Evolutionary conservation across 805 yeast genomes (phyloP), one percentile per base, ranked within the genome.

Genomic region (Cyberlindnera maclurae): DNA sequence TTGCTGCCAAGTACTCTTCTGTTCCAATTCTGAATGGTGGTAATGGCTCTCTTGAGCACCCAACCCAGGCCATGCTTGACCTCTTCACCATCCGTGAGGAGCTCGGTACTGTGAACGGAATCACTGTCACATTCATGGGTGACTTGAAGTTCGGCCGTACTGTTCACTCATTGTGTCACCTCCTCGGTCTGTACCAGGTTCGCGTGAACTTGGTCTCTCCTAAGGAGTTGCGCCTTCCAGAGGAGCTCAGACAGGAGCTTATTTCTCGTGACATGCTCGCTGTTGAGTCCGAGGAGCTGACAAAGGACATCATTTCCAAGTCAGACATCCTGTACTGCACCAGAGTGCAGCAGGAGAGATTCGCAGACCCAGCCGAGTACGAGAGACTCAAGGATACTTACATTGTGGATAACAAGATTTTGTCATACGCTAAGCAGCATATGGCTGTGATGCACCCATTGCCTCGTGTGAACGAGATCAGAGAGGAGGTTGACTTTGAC

Each of bases 361-460:
- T 93, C 64, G 67, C 72, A 37, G 79, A 79, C 60, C 70, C 65
- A 51, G 79, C 67, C 35, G 84, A 88, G 59, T 93, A 87, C 67
- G 82, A 82, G 63, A 75, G 90, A 58, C 77, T 90, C 59, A 89
- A 88, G 74, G 95, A 90, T 62, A 73, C 85, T 10, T 93, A 88
- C 65, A 75, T 87, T 58, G 93, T 93, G 44, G 96, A 93, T 69
- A 90, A 90, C 76, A 81, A 74, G 66, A 83, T 90, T 45, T 74
- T 93, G 60, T 73, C 87, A 24, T 79, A 83, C 63, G 97, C 98
- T 54, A 93, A 94, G 70, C 88, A 87, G 63, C 96, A 93, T 67
- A 93, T 93, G 97, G 87, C 96, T 64, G 83, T 93, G 48, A 82
- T 93, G 95, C 99, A 93, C 63, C 99, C 99, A 62, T 77, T 93